phyloP scores from a whole-genome alignment of 2,329 filamentous ascomycete species.

The Trichophyton rubrum region DNA sequence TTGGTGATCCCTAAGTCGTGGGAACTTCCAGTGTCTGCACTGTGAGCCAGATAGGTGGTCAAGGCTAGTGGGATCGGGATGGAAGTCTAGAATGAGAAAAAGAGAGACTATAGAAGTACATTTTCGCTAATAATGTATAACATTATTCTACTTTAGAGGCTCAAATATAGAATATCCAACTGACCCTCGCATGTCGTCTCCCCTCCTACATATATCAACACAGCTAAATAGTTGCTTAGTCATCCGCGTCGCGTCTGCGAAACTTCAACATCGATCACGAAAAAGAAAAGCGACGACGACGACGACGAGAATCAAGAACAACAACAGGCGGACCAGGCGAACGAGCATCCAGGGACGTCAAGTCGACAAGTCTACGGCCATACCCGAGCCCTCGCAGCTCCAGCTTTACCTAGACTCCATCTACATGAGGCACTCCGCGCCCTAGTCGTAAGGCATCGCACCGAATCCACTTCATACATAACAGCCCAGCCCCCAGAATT shows the following conservation, averaged over 20 bases:
- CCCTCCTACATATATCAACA: too few relatives aligned
- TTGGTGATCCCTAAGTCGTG: background rate
- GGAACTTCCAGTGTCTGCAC: background rate
- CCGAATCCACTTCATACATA: slow-evolving; percentile 1
- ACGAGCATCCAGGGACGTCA: background rate
- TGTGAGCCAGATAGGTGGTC: background rate
- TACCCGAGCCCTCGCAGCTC: background rate
- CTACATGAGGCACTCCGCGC: background rate
- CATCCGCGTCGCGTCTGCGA: background rate
- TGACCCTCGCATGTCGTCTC: too few relatives aligned
- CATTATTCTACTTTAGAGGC: too few relatives aligned
- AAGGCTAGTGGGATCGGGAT: too few relatives aligned
- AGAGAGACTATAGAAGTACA: background rate
- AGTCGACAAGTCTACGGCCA: background rate
- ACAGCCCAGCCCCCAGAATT: background rate
- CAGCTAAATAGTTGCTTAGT: background rate
- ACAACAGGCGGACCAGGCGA: background rate
- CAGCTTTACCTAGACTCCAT: background rate
- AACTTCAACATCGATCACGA: background rate
- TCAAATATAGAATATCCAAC: too few relatives aligned
- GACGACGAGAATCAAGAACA: background rate
- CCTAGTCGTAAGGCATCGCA: background rate
- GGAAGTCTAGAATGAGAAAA: background rate
- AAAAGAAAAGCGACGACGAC: background rate
- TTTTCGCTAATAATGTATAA: background rate